Evolutionary conservation across 1,284 basidiomycete species (phyloP), one percentile per base, ranked within the genome.

Genomic region (Cryptococcus maquisensis): DNA sequence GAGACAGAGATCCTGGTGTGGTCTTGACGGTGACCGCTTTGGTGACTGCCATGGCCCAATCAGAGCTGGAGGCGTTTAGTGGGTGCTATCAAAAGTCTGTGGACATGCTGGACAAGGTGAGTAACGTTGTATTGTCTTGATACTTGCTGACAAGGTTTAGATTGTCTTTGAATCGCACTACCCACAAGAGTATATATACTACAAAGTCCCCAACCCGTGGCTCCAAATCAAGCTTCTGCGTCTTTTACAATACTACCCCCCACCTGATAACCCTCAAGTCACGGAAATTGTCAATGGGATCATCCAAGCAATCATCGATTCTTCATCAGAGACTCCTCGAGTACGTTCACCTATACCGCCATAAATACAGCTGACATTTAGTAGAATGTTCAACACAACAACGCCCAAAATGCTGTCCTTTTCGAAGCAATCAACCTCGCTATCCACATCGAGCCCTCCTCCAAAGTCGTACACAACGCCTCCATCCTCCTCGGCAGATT

Each of bases 351-450:
- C 16, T n/a, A 16, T 23, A 26, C 20, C 18, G 32, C 6, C 4
- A 21, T 36, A 6, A 38, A 16, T 28, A 15, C 5, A 46, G 52
- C 56, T 64, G 43, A 63, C 50, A 20, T 36, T n/a, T 37, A 32
- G 21, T 54, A 91, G 64, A 98, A 98, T 66, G 89, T 98, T 13
- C 96, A 98, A 71, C 96, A 98, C 72, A 97, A 96, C 74, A 98
- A 98, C 66, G 96, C 95, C 12, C 93, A 96, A 71, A 94, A 98
- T 71, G 90, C 96, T 3, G 86, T 99, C n/a, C 81, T 98, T 9
- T 98, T 98, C 67, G 96, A 99, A 77, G 95, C 95, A 6, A 98
- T 98, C 71, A 84, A 93, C 62, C 85, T 98, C 44, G 94, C 93
- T 15, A 98, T 99, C 61, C 96, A 99, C 75, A 78, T 98, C 57